Evolutionary conservation across 768 basidiomycete genomes (phyloP).

Genomic region (Dacryopinax primogenitus): DNA sequence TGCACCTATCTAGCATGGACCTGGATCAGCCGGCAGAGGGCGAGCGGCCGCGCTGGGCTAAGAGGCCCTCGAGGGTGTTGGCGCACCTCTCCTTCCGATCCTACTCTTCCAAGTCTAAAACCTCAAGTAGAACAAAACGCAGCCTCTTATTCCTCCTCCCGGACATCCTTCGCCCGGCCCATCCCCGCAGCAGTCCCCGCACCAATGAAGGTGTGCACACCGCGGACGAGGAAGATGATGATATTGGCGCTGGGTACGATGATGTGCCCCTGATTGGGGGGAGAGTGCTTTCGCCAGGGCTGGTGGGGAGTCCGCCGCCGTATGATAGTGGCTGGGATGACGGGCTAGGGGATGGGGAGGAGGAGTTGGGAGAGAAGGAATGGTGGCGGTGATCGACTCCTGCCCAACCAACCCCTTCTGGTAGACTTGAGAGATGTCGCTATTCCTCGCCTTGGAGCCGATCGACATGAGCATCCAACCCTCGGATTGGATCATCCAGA

Average conservation of each 20-base stretch:
- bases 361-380: background rate
- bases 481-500: no score
- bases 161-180: conserved; percentile 52
- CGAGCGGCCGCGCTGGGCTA: background rate
- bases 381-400: background rate
- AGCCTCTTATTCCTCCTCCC: conserved; percentile 72
- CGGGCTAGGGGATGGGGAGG: background rate
- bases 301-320: background rate
- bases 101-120: background rate
- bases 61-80: background rate
- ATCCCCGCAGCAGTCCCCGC: background rate
- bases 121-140: conserved; percentile 21
- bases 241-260: background rate
- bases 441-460: no score
- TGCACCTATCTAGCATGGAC: conserved; percentile 31
- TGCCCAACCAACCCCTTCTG: no score
- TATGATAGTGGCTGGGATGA: background rate
- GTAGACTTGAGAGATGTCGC: no score
- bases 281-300: background rate
- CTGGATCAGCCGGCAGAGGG: conserved; percentile 37
- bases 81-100: background rate
- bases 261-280: background rate
- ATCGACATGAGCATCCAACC: no score
- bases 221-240: background rate
- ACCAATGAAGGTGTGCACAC: background rate